A percentile compares a stretch with the other conserved stretches of the same genome.
Evolutionary conservation across 1,284 basidiomycete genomes (phyloP).

Genomic region (Fomitopsis betulina): DNA sequence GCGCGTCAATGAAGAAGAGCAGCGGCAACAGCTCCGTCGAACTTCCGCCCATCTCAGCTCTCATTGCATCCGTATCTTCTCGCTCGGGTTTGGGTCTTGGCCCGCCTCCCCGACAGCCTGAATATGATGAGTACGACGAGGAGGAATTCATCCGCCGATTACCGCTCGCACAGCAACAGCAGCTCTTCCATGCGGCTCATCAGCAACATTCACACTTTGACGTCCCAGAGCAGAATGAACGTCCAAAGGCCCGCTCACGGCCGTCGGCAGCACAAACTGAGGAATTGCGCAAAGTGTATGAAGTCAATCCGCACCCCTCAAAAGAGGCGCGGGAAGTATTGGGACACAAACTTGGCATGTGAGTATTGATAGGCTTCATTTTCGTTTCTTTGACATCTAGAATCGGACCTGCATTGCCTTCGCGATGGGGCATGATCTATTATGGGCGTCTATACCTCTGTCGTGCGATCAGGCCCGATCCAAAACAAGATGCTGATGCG

Average conservation of each 20-base stretch:
- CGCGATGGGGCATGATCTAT: conserved; percentile 8
- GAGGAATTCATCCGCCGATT: conserved; percentile 27
- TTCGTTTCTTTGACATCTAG: conserved; percentile 10
- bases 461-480: conserved; percentile 8
- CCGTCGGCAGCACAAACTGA: conserved; percentile 63
- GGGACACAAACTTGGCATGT: conserved; percentile 69
- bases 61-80: conserved; percentile 37
- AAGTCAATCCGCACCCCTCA: conserved; percentile 57
- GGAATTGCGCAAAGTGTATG: conserved; percentile 60
- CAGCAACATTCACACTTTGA: conserved; percentile 45
- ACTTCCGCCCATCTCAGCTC: conserved; percentile 41
- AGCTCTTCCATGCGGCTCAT: conserved; percentile 41
- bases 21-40: conserved; percentile 12
- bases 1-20: conserved; percentile 11
- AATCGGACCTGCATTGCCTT: conserved; percentile 8
- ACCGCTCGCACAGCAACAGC: conserved; percentile 20
- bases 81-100: conserved; percentile 13
- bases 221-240: conserved; percentile 34
- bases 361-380: conserved; percentile 27
- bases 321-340: conserved; percentile 60
- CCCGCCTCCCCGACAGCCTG: conserved; percentile 28
- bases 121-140: conserved; percentile 43
- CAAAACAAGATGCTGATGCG: conserved; percentile 8
- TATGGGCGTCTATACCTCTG: conserved; percentile 10
- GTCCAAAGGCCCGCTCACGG: conserved; percentile 53